Conservation (phyloP, 2,329 filamentous ascomycete genomes). For the Intubia oerlemansii region DNA sequence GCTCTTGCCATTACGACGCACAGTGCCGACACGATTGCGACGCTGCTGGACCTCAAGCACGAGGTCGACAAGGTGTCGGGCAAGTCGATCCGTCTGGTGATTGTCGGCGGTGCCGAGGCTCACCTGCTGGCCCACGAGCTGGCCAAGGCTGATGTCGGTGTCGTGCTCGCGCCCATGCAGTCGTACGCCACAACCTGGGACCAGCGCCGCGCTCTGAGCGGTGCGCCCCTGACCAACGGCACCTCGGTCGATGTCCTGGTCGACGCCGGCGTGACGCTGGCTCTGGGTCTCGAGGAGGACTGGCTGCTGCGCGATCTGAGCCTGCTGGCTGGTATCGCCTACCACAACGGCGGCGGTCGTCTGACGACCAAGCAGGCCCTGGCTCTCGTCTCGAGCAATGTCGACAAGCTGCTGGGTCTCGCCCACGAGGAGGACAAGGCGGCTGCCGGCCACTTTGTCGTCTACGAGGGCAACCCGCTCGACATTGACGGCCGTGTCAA, state of each 20-base stretch:
- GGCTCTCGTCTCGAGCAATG: constrained; percentile 31
- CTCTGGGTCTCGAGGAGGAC: constrained; percentile 37
- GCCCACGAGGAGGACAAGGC: too few relatives aligned
- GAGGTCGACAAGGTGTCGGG: constrained; percentile 23
- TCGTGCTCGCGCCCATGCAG: constrained; percentile 38
- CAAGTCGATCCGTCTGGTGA: constrained; percentile 24
- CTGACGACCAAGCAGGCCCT: constrained; percentile 32
- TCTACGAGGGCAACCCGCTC: constrained; percentile 41
- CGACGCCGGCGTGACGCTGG: constrained; percentile 34
- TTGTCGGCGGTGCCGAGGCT: constrained; percentile 42
- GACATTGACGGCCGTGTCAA: constrained; percentile 33
- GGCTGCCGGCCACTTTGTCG: constrained; percentile 27
- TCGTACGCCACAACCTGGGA: constrained; percentile 36
- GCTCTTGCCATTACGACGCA: constrained; percentile 37
- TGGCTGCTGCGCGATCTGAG: constrained; percentile 39
- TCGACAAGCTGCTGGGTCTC: constrained; percentile 35
- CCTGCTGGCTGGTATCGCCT: constrained; percentile 36
- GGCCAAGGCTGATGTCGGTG: constrained; percentile 30
- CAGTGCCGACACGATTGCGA: constrained; percentile 40
- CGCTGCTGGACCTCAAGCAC: constrained; percentile 34
- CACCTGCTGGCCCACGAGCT: constrained; percentile 36
- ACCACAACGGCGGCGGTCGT: constrained; percentile 31
- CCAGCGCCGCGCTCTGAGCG: constrained; percentile 36
- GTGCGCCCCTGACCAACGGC: constrained; percentile 44
- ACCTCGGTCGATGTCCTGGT: constrained; percentile 36